Evolutionary conservation across 495 filamentous ascomycete genomes (phyloP).

Genomic region (Bombardia bombarda): DNA sequence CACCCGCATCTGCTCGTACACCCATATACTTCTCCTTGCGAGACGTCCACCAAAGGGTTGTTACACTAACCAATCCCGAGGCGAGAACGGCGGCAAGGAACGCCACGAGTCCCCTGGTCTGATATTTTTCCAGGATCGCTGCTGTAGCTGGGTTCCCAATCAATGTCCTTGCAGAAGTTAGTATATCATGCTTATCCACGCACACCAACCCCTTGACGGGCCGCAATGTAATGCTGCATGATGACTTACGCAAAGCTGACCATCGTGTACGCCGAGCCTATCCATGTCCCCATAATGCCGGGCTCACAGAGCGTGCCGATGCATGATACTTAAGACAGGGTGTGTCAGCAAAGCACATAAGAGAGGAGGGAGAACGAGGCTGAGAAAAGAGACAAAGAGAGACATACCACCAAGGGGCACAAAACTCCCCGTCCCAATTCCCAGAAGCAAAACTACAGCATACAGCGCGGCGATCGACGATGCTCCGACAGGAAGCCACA

Average conservation of each 20-base stretch:
- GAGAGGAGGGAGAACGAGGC: background rate
- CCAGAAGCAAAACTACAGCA: constrained; percentile 17
- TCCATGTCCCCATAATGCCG: constrained; percentile 16
- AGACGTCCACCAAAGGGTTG: constrained; percentile 14
- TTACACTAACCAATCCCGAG: constrained; percentile 13
- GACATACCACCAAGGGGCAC: constrained; percentile 21
- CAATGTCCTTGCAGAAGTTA: constrained; percentile 10
- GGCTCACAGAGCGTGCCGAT: constrained; percentile 17
- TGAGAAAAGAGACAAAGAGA: background rate
- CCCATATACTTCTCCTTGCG: too few relatives aligned
- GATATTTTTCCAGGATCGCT: constrained; percentile 10
- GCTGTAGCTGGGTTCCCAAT: constrained; percentile 19
- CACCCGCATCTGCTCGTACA: too few relatives aligned
- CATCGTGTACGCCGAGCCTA: constrained; percentile 19
- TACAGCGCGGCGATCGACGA: constrained; percentile 10
- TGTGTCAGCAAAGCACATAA: background rate
- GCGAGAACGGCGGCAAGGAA: constrained; percentile 19
- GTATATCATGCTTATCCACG: too few relatives aligned
- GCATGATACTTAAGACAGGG: constrained; percentile 15
- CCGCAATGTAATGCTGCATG: background rate
- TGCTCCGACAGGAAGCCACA: constrained; percentile 21
- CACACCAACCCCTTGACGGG: background rate
- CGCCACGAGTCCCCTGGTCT: constrained; percentile 11
- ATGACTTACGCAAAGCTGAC: constrained; percentile 19
- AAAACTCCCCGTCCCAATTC: constrained; percentile 21